Evolutionary conservation across 805 yeast genomes (phyloP), one percentile per base, ranked within the genome.

Genomic region (Nakazawaea sp.): DNA sequence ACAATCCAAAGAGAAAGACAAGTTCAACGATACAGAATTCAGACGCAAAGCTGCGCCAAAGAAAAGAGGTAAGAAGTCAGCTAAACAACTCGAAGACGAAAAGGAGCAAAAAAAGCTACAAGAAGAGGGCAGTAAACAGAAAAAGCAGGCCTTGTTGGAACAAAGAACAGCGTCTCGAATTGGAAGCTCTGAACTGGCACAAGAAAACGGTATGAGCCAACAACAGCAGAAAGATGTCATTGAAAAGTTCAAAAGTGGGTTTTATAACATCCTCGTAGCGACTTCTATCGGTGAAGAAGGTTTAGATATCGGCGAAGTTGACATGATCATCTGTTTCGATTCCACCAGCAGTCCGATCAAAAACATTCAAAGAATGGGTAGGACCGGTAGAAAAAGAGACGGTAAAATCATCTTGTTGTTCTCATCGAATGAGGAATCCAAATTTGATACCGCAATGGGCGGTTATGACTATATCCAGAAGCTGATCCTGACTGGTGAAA

Each of bases 231-330:
- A 86, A 47, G 81, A 79, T 39, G 70, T 86, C 9, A 80, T 92
- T 20, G 70, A 70, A 21, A 67, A 78, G 40, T 92, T 92, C 59
- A 84, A 81, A 49, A 50, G 58, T 0, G 96, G 95, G 6, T 66
- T 58, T 1, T 74, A 75, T 50, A 94, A 92, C 52, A 77, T 86
- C 7, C 61, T 92, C 16, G 96, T 92, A 5, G 96, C 97, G 4
- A 92, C 99, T 0, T 88, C 96, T 0, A 90, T 92, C 52, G 99
- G 97, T 32, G 99, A 92, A 56, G 99, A 92, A 65, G 99, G 99
- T 31, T 68, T 92, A 45, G 98, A 92, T 64, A 94, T 92, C 46
- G 98, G 98, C 23, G 97, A 94, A 55, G 99, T 92, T 36, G 98
- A 92, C 57, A 55, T 92, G 49, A 90, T 92, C 47, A 70, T 92